Conservation (phyloP, 805 yeast genomes). For the Monosporozyma aquatica region DNA sequence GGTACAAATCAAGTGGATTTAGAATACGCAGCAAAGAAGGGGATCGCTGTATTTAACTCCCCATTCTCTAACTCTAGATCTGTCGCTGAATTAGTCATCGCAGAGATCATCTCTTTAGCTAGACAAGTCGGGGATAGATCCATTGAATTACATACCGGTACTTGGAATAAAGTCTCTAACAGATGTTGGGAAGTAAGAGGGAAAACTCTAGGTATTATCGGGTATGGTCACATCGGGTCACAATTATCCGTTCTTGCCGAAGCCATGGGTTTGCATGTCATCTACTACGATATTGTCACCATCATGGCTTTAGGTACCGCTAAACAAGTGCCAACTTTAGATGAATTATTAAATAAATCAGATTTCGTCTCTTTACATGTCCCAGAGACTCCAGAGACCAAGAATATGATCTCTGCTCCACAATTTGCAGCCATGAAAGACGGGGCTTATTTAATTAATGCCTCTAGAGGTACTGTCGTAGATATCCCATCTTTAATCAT, state of each 20-base stretch:
- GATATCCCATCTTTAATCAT: conserved; percentile 89
- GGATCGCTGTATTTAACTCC: conserved; percentile 95
- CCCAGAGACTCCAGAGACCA: conserved; percentile 89
- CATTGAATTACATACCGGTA: conserved; percentile 88
- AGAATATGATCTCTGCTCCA: conserved; percentile 77
- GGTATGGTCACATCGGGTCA: conserved; percentile 97
- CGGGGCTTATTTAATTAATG: conserved; percentile 89
- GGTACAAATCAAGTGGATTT: conserved; percentile 98
- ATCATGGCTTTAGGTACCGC: conserved; percentile 97
- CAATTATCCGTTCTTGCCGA: conserved; percentile 96
- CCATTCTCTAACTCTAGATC: conserved; percentile 98
- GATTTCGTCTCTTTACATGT: conserved; percentile 93
- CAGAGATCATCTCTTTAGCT: conserved; percentile 86
- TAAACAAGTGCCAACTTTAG: conserved; percentile 76
- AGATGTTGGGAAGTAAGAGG: conserved; percentile 99
- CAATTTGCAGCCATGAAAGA: conserved; percentile 95
- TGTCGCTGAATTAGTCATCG: conserved; percentile 94
- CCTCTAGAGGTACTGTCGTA: conserved; percentile 95
- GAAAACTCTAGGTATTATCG: conserved; percentile 91
- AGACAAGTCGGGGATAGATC: conserved; percentile 97
- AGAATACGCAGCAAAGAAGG: conserved; percentile 81
- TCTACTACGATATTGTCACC: conserved; percentile 84
- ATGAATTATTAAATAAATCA: conserved; percentile 68
- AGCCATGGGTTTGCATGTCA: conserved; percentile 93
- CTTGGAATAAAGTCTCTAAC: conserved; percentile 93